phyloP scores from a whole-genome alignment of 1,139 yeast genomes.

The Taphrina confusa region DNA sequence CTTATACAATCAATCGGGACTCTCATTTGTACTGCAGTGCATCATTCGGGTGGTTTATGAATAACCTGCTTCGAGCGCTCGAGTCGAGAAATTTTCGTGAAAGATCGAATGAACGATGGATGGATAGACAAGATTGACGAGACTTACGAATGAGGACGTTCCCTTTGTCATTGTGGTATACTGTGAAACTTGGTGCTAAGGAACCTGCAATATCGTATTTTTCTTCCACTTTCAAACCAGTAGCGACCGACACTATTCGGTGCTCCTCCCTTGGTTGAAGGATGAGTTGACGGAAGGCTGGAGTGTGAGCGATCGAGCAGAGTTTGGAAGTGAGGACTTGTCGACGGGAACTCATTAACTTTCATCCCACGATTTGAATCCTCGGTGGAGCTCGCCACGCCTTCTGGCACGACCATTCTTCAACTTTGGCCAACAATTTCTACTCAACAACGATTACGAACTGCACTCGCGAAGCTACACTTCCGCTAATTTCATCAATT shows the following conservation, averaged over 20 bases:
- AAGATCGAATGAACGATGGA: background rate
- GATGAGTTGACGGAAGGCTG: background rate
- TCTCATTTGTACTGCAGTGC: no score
- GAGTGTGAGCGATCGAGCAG: background rate
- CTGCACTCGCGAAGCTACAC: no score
- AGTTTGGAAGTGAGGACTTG: conserved; percentile 5
- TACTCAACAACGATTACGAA: no score
- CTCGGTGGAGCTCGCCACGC: conserved; percentile 11
- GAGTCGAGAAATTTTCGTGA: background rate
- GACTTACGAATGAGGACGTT: conserved; percentile 37
- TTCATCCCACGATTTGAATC: conserved; percentile 2
- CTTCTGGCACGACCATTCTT: no score
- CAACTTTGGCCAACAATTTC: no score
- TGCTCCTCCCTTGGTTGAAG: background rate
- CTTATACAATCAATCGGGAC: no score
- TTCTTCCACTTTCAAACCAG: conserved; percentile 1
- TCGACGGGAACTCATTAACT: conserved; percentile 1
- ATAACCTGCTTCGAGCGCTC: no score
- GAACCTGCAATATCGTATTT: background rate
- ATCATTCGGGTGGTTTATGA: no score
- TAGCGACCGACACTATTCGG: background rate
- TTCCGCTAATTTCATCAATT: no score
- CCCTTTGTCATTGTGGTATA: conserved; percentile 36
- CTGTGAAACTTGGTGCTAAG: conserved; percentile 14
- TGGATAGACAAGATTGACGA: background rate